These are phyloP conservation scores for Wickerhamiella galacta DNA, from an alignment of 805 yeast genomes.

Conservation along the genomic window DNA sequence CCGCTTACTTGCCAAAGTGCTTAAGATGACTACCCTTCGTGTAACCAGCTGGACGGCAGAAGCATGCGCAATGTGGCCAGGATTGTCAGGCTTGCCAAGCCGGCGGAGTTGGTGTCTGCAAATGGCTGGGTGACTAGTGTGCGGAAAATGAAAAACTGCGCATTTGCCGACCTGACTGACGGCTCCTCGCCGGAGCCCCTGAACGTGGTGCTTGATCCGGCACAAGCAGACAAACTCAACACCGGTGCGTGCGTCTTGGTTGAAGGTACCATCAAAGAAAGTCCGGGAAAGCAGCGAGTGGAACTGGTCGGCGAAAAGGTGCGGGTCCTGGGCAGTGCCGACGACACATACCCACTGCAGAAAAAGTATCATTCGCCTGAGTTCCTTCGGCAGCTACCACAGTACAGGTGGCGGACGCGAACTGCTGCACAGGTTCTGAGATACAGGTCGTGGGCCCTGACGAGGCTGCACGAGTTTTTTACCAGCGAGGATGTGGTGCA, in stretches of 20 bases:
- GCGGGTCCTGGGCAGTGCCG: slow-evolving; percentile 42
- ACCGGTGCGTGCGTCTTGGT: slow-evolving; percentile 34
- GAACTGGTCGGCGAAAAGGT: slow-evolving; percentile 33
- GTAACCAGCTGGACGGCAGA: too few species aligned
- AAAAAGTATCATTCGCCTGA: slow-evolving; percentile 56
- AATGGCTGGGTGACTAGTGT: slow-evolving; percentile 66
- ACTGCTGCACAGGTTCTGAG: slow-evolving; percentile 52
- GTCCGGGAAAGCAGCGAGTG: slow-evolving; percentile 35
- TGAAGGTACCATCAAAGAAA: slow-evolving; percentile 29
- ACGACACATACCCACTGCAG: slow-evolving; percentile 60
- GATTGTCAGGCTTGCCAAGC: neutral
- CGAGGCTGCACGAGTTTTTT: slow-evolving; percentile 38
- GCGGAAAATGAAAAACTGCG: slow-evolving; percentile 54
- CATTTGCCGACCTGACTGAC: slow-evolving; percentile 67
- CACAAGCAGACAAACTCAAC: slow-evolving; percentile 13
- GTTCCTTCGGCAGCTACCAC: slow-evolving; percentile 55
- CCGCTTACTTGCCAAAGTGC: too few species aligned
- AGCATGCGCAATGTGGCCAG: neutral
- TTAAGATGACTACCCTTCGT: too few species aligned
- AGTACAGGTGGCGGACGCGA: slow-evolving; percentile 56
- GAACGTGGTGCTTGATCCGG: slow-evolving; percentile 32
- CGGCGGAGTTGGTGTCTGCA: slow-evolving; percentile 26
- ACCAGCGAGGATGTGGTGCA: slow-evolving; percentile 39
- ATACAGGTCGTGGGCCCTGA: slow-evolving; percentile 53
- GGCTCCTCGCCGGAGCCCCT: slow-evolving; percentile 46